These are phyloP conservation scores for Hansenula anomala DNA, from an alignment of 1,139 yeast genomes.

Conservation along the genomic window DNA sequence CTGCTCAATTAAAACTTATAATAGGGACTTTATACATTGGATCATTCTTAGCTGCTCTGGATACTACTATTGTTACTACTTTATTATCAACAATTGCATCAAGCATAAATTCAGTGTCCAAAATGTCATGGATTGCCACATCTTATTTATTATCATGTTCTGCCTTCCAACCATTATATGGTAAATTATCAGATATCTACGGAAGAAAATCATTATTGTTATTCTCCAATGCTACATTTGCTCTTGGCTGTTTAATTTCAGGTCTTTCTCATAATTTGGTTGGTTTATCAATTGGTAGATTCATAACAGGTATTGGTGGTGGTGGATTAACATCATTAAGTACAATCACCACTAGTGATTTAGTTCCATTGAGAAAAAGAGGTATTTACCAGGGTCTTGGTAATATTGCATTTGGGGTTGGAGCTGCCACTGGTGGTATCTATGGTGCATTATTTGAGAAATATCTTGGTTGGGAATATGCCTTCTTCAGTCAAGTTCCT, in stretches of 20 bases:
- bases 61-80: conserved; percentile 60
- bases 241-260: conserved; percentile 51
- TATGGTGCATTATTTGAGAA: conserved; percentile 52
- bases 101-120: conserved; percentile 49
- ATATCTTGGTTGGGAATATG: conserved; percentile 79
- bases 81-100: conserved; percentile 57
- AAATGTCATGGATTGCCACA: conserved; percentile 57
- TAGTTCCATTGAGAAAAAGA: conserved; percentile 52
- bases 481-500: conserved; percentile 60
- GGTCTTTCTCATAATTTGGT: conserved; percentile 44
- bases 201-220: conserved; percentile 61
- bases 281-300: conserved; percentile 64
- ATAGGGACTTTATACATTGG: conserved; percentile 39
- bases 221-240: conserved; percentile 44
- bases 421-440: conserved; percentile 68
- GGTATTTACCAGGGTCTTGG: conserved; percentile 62
- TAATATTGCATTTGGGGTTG: conserved; percentile 60
- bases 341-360: conserved; percentile 52
- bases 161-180: conserved; percentile 74
- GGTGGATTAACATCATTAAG: conserved; percentile 57
- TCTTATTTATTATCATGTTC: conserved; percentile 57
- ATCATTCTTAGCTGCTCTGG: conserved; percentile 55
- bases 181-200: conserved; percentile 80
- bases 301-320: conserved; percentile 60
- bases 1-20: conserved; percentile 19